Evolutionary conservation across 176 grass and related monocot genomes (phyloP).

Genomic region (Rhynchospora breviuscula): DNA sequence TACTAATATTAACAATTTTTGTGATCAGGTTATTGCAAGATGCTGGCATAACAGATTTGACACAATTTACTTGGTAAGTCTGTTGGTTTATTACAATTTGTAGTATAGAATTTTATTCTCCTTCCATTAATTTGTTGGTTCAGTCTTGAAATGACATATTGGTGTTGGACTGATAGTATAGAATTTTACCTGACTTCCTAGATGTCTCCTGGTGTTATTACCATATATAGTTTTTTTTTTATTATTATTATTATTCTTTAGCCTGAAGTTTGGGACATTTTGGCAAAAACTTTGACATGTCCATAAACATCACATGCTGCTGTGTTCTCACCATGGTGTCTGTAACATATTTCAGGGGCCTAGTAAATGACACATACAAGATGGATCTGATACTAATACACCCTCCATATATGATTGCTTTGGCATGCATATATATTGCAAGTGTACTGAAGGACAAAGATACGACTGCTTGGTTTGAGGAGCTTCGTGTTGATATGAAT

Average conservation of each 20-base stretch:
- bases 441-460: conserved; percentile 79
- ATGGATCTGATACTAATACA: conserved; percentile 95
- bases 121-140: background rate
- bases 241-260: background rate
- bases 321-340: background rate
- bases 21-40: conserved; percentile 79
- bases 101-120: background rate
- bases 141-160: background rate
- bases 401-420: conserved; percentile 93
- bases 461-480: conserved; percentile 78
- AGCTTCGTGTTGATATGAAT: conserved; percentile 93
- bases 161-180: background rate
- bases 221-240: background rate
- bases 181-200: background rate
- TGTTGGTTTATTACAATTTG: background rate
- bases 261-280: background rate
- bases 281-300: background rate
- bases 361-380: conserved; percentile 95
- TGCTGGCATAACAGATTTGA: conserved; percentile 84
- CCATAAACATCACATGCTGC: background rate
- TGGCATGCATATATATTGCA: conserved; percentile 93
- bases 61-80: conserved; percentile 72
- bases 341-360: conserved; percentile 50
- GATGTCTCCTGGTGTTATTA: background rate
- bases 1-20: conserved; percentile 18